Evolutionary conservation across 2,329 filamentous ascomycete genomes (phyloP).

Genomic region (Verticillium zaregamsianum): DNA sequence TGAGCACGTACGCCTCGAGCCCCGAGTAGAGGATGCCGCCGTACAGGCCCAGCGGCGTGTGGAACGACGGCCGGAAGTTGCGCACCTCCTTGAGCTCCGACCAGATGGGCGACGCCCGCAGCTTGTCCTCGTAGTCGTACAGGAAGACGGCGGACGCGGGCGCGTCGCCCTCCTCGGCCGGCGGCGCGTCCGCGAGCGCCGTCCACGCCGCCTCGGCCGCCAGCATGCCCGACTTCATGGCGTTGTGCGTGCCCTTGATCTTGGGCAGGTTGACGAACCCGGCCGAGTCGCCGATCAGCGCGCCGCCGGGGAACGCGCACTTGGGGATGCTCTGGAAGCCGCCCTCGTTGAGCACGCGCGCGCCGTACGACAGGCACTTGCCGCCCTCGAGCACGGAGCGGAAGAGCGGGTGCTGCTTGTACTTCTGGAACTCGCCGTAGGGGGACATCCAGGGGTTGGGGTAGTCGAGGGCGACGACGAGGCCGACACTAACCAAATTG

Average conservation of each 20-base stretch:
- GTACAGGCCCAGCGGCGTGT: slow-evolving; percentile 78
- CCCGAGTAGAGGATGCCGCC: slow-evolving; percentile 92
- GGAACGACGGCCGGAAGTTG: slow-evolving; percentile 96
- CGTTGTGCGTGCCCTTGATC: slow-evolving; percentile 96
- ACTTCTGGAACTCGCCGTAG: slow-evolving; percentile 95
- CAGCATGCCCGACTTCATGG: slow-evolving; percentile 96
- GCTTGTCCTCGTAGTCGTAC: slow-evolving; percentile 86
- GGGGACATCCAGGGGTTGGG: slow-evolving; percentile 94
- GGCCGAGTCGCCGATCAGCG: slow-evolving; percentile 91
- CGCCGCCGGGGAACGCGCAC: slow-evolving; percentile 91
- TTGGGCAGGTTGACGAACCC: slow-evolving; percentile 98
- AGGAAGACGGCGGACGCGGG: slow-evolving; percentile 72
- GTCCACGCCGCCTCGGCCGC: slow-evolving; percentile 86
- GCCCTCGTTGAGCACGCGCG: slow-evolving; percentile 86
- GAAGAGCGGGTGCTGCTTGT: slow-evolving; percentile 97
- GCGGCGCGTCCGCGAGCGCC: slow-evolving; percentile 47
- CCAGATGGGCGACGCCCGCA: slow-evolving; percentile 87
- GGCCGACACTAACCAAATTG: slow-evolving; percentile 86
- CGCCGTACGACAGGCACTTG: slow-evolving; percentile 95
- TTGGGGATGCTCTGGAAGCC: slow-evolving; percentile 98
- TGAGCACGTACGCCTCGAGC: slow-evolving; percentile 82
- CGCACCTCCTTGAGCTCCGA: slow-evolving; percentile 90
- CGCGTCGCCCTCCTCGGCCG: slow-evolving; percentile 25
- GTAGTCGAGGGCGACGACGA: slow-evolving; percentile 94
- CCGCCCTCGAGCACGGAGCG: slow-evolving; percentile 83